These are phyloP conservation scores for Arabis alpina DNA, from an alignment of 345 rosid species.

Conservation along the genomic window DNA sequence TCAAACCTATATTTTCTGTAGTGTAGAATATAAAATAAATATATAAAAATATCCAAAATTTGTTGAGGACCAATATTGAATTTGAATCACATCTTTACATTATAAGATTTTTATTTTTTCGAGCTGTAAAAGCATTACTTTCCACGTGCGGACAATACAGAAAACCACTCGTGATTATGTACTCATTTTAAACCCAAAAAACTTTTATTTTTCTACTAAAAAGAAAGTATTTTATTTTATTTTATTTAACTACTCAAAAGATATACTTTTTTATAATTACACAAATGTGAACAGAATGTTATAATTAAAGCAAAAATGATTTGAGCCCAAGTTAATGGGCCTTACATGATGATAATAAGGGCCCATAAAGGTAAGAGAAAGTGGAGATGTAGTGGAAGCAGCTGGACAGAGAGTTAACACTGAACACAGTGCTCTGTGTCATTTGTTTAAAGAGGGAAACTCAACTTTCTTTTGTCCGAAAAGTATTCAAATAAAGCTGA, in stretches of 20 bases:
- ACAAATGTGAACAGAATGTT: background rate
- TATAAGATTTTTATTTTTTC: conserved; percentile 8
- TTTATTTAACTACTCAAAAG: background rate
- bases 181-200: conserved; percentile 8
- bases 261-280: background rate
- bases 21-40: background rate
- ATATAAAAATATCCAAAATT: conserved; percentile 5
- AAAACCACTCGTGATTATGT: conserved; percentile 11
- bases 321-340: conserved; percentile 37
- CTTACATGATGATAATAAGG: conserved; percentile 28
- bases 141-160: conserved; percentile 18
- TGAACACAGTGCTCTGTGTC: conserved; percentile 25
- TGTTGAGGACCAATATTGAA: conserved; percentile 26
- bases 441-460: conserved; percentile 41
- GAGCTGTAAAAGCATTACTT: conserved; percentile 38
- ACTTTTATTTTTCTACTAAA: background rate
- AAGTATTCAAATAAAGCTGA: conserved; percentile 46
- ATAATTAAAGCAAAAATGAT: background rate
- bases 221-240: background rate
- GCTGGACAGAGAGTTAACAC: conserved; percentile 33
- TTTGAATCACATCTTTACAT: conserved; percentile 9
- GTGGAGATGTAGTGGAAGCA: conserved; percentile 41
- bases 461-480: conserved; percentile 36
- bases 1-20: conserved; percentile 5
- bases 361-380: conserved; percentile 29